phyloP scores from a whole-genome alignment of 2,329 filamentous ascomycete species.

The Cryphonectria naterciae region DNA sequence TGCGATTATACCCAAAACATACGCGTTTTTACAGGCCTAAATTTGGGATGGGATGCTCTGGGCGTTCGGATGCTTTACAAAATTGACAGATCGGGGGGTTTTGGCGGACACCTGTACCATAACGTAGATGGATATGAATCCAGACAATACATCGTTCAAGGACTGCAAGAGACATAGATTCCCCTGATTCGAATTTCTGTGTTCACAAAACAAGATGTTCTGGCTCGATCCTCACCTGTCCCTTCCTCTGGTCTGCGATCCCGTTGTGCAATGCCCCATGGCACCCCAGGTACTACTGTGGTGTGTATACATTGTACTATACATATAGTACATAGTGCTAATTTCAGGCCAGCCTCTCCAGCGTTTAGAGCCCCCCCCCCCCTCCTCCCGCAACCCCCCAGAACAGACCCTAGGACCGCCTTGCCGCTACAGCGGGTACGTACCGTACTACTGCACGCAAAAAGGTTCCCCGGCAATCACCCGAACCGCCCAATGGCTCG shows the following conservation, averaged over 20 bases:
- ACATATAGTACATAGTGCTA: neutral
- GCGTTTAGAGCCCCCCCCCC: neutral
- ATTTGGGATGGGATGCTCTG: conserved; percentile 22
- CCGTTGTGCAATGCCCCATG: neutral
- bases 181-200: neutral
- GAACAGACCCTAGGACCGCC: neutral
- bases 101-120: conserved; percentile 24
- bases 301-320: neutral
- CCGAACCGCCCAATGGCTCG: conserved; percentile 18
- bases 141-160: neutral
- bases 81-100: conserved; percentile 17
- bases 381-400: too few species aligned
- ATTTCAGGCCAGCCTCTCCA: neutral
- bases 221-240: neutral
- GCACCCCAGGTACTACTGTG: neutral
- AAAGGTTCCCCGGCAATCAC: conserved; percentile 20
- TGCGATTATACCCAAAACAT: conserved; percentile 24
- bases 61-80: conserved; percentile 26
- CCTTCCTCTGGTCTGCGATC: neutral
- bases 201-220: neutral
- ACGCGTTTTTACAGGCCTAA: conserved; percentile 18
- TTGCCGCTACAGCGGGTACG: neutral
- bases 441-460: neutral
- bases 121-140: conserved; percentile 26
- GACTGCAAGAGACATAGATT: neutral